phyloP scores from a whole-genome alignment of 2,329 filamentous ascomycete species.

The Cadophora malorum region DNA sequence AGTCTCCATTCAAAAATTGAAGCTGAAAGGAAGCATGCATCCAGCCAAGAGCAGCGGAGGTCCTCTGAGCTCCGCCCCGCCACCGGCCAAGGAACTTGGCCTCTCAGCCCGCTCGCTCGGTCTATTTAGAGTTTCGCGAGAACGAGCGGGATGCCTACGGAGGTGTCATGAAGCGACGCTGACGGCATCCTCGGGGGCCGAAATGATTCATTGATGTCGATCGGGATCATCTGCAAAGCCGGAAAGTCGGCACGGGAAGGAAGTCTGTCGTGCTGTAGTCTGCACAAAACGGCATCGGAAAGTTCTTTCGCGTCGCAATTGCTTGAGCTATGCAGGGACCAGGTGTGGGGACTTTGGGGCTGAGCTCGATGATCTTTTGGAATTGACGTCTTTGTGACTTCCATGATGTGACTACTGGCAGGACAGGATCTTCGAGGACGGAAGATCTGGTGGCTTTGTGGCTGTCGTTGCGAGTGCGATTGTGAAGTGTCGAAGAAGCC shows the following conservation, averaged over 20 bases:
- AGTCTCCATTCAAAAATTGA: background rate
- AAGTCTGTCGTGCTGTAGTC: background rate
- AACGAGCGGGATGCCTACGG: background rate
- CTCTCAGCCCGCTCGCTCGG: constrained; percentile 1
- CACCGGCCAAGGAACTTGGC: background rate
- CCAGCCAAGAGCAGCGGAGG: constrained; percentile 10
- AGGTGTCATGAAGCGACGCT: background rate
- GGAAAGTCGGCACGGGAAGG: constrained; percentile 8
- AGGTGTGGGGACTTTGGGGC: constrained; percentile 2
- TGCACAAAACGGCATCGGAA: constrained; percentile 5
- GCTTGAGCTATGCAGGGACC: constrained; percentile 1
- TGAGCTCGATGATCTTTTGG: background rate
- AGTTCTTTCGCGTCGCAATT: background rate
- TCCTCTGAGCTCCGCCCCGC: constrained; percentile 16
- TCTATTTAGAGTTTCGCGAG: background rate
- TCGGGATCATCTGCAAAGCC: constrained; percentile 18
- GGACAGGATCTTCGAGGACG: background rate
- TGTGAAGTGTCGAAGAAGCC: background rate
- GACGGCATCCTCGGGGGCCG: constrained; percentile 3
- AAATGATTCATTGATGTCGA: background rate
- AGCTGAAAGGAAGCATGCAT: constrained; percentile 1
- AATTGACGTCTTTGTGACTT: background rate
- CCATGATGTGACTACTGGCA: background rate
- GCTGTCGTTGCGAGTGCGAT: background rate
- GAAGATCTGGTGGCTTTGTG: background rate